These are phyloP conservation scores for Symbiodinium natans DNA, from an alignment of 73 alveolate species.

Conservation along the genomic window DNA sequence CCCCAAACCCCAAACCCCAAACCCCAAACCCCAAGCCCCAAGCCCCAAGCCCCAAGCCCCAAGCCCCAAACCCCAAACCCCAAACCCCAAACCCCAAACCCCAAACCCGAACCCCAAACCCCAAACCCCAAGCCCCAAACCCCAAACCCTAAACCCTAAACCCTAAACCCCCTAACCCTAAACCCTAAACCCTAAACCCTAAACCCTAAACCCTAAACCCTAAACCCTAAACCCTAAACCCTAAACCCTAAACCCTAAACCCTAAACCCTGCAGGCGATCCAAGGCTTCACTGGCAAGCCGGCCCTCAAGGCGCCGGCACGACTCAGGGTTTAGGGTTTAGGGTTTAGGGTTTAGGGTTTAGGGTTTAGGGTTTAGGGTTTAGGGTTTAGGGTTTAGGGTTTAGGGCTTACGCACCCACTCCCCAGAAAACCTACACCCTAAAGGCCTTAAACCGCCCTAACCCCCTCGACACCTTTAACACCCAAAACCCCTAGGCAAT, in stretches of 20 bases:
- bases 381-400: too few species aligned
- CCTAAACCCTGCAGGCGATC: conserved; percentile 26
- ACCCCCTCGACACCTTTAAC: neutral
- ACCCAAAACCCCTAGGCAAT: too few species aligned
- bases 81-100: neutral
- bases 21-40: neutral
- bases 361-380: too few species aligned
- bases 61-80: neutral
- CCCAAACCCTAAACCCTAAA: neutral
- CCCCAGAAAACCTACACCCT: too few species aligned
- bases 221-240: too few species aligned
- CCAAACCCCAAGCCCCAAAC: neutral
- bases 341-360: too few species aligned
- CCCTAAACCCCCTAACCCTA: neutral
- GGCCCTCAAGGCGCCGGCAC: conserved; percentile 3
- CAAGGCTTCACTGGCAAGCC: conserved; percentile 64
- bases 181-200: neutral
- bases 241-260: too few species aligned
- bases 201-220: neutral
- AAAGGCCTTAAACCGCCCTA: neutral
- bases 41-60: neutral
- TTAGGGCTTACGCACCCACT: too few species aligned
- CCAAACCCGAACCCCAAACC: too few species aligned
- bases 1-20: too few species aligned
- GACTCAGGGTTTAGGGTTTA: too few species aligned